phyloP scores from a whole-genome alignment of 768 basidiomycete genomes.

The Boletus rufocinnamomeus region DNA sequence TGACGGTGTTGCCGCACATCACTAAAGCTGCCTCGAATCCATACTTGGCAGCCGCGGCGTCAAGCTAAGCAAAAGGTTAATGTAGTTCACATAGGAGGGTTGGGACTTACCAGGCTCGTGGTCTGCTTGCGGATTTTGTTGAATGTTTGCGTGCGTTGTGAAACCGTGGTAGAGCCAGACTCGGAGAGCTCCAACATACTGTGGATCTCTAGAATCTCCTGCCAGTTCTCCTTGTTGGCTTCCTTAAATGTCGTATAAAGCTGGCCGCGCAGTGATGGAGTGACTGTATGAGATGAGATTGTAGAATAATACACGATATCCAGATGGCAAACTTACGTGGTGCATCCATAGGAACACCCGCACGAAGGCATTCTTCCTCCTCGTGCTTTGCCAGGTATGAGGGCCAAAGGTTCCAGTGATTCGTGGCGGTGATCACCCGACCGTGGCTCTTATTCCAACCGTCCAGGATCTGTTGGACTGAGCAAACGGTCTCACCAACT shows the following conservation, averaged over 20 bases:
- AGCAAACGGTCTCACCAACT: not conserved
- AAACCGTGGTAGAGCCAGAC: not conserved
- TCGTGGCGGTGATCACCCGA: not conserved
- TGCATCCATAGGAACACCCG: not conserved
- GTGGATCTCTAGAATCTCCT: conserved; percentile 7
- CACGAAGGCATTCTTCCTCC: not conserved
- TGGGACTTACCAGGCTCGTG: no score
- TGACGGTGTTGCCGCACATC: not conserved
- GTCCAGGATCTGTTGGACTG: conserved; percentile 4
- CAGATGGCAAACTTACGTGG: not conserved
- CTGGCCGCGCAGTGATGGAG: not conserved
- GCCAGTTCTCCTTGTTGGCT: not conserved
- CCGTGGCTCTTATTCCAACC: conserved; percentile 3
- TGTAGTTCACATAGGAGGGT: not conserved
- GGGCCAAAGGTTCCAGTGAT: conserved; percentile 9
- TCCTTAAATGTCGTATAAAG: conserved; percentile 5
- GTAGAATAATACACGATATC: not conserved
- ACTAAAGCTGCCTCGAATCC: not conserved
- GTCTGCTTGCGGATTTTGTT: not conserved
- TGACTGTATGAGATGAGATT: not conserved
- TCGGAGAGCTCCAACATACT: not conserved
- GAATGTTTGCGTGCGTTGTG: not conserved
- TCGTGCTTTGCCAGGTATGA: not conserved
- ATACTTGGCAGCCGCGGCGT: not conserved
- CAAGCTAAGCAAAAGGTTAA: not conserved